phyloP scores from a whole-genome alignment of 208 protist genomes.

The Leishmania martiniquensis region DNA sequence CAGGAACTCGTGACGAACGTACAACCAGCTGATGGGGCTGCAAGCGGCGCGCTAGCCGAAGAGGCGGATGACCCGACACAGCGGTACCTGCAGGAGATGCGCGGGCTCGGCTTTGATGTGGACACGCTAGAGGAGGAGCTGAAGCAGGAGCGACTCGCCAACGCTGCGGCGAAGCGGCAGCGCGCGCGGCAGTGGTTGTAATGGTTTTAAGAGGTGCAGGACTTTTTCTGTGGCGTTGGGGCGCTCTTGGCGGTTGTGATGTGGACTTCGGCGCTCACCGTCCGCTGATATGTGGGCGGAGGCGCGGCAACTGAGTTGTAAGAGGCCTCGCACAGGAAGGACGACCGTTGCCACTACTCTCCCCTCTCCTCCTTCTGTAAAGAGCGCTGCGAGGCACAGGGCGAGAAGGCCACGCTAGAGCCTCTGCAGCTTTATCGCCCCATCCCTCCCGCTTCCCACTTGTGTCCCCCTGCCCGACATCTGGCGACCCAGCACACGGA shows the following conservation, averaged over 20 bases:
- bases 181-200: background rate
- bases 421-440: background rate
- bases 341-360: background rate
- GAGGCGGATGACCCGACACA: conserved; percentile 56
- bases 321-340: background rate
- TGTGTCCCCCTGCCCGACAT: background rate
- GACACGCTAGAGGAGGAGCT: conserved; percentile 85
- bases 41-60: background rate
- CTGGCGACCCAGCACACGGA: background rate
- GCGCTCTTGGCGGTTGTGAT: background rate
- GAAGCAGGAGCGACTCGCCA: conserved; percentile 38
- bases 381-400: no score
- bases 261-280: background rate
- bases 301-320: background rate
- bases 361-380: no score
- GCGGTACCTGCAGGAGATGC: conserved; percentile 84
- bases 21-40: background rate
- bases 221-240: background rate
- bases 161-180: background rate
- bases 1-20: conserved; percentile 13
- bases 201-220: background rate
- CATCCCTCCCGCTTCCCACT: background rate
- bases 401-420: background rate
- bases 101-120: conserved; percentile 81
- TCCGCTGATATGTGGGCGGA: background rate